These are phyloP conservation scores for Aureoboletus auriporus DNA, from an alignment of 768 basidiomycete species.

Conservation along the genomic window DNA sequence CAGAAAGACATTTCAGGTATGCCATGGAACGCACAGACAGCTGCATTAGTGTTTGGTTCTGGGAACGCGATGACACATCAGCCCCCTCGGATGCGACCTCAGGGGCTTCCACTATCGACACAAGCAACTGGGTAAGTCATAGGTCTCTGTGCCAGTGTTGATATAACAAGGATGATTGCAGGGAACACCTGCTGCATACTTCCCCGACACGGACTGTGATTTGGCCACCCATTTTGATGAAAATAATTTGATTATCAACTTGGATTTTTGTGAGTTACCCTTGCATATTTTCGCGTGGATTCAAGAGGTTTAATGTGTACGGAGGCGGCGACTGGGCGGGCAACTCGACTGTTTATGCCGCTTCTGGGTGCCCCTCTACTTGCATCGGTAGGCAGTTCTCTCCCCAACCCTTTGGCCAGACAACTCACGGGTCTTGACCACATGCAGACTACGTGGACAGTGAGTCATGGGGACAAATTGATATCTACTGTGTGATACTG, in stretches of 20 bases:
- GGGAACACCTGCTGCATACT: conserved; percentile 34
- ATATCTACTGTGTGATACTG: background rate
- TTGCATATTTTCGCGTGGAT: background rate
- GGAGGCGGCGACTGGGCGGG: conserved; percentile 32
- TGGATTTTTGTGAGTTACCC: conserved; percentile 28
- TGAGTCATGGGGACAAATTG: conserved; percentile 2
- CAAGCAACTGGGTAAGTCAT: conserved; percentile 22
- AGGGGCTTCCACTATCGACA: conserved; percentile 15
- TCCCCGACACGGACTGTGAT: conserved; percentile 38
- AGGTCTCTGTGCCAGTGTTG: background rate
- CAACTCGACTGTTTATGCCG: conserved; percentile 19
- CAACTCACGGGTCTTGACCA: background rate
- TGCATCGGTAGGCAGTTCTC: conserved; percentile 21
- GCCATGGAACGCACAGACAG: conserved; percentile 33
- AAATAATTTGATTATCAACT: conserved; percentile 32
- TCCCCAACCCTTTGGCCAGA: background rate
- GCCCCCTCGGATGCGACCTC: conserved; percentile 32
- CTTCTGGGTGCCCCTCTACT: conserved; percentile 30
- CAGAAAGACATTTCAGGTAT: conserved; percentile 25
- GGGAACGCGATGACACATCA: conserved; percentile 30
- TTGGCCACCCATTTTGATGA: conserved; percentile 33
- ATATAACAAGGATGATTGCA: background rate
- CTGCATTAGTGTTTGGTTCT: conserved; percentile 40
- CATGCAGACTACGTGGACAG: conserved; percentile 25
- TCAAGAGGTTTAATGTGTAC: background rate